phyloP scores from a whole-genome alignment of 2,329 filamentous ascomycete species.

The Epicoccum sorghinum region DNA sequence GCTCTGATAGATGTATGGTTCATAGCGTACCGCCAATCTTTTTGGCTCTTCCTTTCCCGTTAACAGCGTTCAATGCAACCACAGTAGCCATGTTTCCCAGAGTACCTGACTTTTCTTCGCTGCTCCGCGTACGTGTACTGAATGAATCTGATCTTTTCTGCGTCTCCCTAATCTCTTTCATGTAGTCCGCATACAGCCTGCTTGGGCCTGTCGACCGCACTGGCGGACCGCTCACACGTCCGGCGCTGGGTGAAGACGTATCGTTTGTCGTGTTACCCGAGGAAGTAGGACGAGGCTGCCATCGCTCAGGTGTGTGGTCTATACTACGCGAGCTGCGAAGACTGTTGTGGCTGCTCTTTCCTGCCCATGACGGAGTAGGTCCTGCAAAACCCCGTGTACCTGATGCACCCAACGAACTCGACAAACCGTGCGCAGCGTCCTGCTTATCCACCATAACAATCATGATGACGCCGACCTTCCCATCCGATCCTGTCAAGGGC shows the following conservation, averaged over 20 bases:
- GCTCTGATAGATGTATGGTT: background rate
- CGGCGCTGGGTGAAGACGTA: background rate
- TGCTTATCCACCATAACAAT: slow-evolving; percentile 70
- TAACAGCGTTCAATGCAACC: background rate
- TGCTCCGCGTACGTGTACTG: background rate
- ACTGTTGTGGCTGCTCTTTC: slow-evolving; percentile 2
- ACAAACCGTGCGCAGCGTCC: slow-evolving; percentile 47
- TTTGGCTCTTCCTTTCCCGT: background rate
- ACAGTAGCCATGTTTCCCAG: slow-evolving; percentile 1
- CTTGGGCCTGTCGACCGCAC: background rate
- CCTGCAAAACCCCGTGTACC: background rate
- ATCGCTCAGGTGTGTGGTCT: slow-evolving; percentile 1
- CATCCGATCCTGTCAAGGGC: slow-evolving; percentile 69
- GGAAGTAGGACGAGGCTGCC: background rate
- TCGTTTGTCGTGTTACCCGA: background rate
- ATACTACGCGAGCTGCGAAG: background rate
- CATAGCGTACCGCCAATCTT: slow-evolving; percentile 5
- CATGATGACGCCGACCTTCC: slow-evolving; percentile 76
- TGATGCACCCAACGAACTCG: background rate
- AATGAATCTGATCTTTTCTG: slow-evolving; percentile 5
- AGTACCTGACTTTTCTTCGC: background rate
- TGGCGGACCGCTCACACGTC: background rate
- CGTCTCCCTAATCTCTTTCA: slow-evolving; percentile 5
- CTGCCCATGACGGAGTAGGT: background rate
- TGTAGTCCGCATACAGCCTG: slow-evolving; percentile 11